Conservation (phyloP, 176 grass and related monocot genomes). For the Ensete ventricosum region DNA sequence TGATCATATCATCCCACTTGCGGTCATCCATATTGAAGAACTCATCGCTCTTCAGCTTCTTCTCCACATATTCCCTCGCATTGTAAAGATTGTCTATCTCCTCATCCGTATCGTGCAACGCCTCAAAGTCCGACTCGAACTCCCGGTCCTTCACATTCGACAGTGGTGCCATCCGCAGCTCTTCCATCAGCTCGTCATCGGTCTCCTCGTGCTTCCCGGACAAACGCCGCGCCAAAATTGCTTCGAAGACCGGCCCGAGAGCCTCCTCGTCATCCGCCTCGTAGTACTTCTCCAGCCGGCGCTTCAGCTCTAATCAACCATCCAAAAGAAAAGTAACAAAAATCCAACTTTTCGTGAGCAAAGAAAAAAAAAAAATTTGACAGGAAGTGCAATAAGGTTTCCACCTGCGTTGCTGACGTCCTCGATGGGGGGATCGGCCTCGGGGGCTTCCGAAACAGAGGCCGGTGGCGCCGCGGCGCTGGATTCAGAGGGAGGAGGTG, state of each 20-base stretch:
- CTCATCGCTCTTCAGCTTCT: slow-evolving; percentile 49
- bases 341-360: background rate
- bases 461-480: background rate
- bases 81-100: slow-evolving; percentile 76
- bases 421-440: slow-evolving; percentile 1
- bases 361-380: background rate
- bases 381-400: background rate
- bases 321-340: slow-evolving; percentile 1
- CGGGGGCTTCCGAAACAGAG: background rate
- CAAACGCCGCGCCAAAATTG: slow-evolving; percentile 39
- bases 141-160: slow-evolving; percentile 38
- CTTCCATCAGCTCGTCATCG: slow-evolving; percentile 51
- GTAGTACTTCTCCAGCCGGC: slow-evolving; percentile 42
- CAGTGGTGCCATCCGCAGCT: slow-evolving; percentile 33
- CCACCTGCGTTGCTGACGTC: slow-evolving; percentile 26
- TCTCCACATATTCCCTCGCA: slow-evolving; percentile 68
- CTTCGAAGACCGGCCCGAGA: slow-evolving; percentile 29
- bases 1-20: slow-evolving; percentile 54
- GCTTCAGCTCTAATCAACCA: slow-evolving; percentile 40
- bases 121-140: slow-evolving; percentile 55
- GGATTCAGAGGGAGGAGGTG: background rate
- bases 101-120: slow-evolving; percentile 48
- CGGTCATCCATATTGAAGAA: slow-evolving; percentile 68
- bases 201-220: slow-evolving; percentile 37
- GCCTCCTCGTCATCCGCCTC: slow-evolving; percentile 32